phyloP scores from a whole-genome alignment of 1,139 yeast genomes.

The Diutina pseudorugosa region DNA sequence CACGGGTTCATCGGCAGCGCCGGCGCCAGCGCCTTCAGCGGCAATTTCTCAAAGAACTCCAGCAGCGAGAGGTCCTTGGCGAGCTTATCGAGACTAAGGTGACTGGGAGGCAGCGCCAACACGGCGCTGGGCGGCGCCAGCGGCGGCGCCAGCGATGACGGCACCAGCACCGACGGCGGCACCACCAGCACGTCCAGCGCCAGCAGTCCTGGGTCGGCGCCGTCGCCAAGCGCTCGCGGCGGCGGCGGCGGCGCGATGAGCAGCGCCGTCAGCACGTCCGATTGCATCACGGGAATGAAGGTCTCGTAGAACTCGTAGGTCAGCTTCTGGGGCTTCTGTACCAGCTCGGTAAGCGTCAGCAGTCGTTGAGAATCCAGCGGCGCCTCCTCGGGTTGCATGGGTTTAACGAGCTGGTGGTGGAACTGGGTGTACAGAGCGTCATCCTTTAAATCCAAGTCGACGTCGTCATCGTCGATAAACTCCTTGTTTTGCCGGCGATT shows the following conservation, averaged over 20 bases:
- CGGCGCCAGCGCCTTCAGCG: constrained; percentile 1
- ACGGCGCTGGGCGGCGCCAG: neutral
- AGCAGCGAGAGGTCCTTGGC: neutral
- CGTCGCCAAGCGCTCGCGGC: no score
- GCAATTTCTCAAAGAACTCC: constrained; percentile 1
- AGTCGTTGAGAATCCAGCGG: constrained; percentile 4
- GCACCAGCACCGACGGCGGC: neutral
- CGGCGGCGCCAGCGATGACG: neutral
- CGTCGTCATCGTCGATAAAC: constrained; percentile 17
- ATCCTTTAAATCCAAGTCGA: constrained; percentile 28
- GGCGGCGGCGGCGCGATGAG: neutral
- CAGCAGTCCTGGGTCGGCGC: neutral
- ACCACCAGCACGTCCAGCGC: constrained; percentile 2
- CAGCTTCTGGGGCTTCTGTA: constrained; percentile 10
- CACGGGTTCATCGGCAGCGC: neutral
- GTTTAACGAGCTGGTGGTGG: constrained; percentile 19
- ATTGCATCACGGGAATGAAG: constrained; percentile 22
- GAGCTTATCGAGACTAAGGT: neutral
- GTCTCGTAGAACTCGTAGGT: constrained; percentile 32
- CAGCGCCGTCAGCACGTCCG: neutral
- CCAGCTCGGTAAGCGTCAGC: constrained; percentile 5
- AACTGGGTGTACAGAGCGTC: constrained; percentile 26
- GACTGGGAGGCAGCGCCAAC: neutral
- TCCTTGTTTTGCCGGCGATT: constrained; percentile 22
- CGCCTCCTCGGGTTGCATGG: constrained; percentile 3